Conservation (phyloP, 2,329 filamentous ascomycete species). For the Colletotrichum tofieldiae region DNA sequence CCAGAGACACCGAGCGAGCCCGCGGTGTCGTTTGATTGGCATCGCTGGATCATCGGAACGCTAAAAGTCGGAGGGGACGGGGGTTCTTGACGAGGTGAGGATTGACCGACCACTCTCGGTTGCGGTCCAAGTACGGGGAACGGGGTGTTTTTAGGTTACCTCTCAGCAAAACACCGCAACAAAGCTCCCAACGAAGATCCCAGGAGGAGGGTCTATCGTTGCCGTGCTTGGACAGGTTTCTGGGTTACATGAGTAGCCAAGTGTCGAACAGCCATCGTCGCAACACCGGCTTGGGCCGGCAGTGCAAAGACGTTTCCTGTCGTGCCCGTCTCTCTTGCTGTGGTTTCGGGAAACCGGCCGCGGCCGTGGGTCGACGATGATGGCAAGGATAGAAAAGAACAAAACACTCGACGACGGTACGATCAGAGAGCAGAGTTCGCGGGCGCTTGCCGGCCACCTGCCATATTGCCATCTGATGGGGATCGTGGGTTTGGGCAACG, state of each 20-base stretch:
- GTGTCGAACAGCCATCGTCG: slow-evolving; percentile 19
- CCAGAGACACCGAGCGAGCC: slow-evolving; percentile 5
- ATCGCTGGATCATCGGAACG: slow-evolving; percentile 32
- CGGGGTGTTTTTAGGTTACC: slow-evolving; percentile 6
- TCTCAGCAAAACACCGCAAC: neutral
- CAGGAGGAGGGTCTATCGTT: slow-evolving; percentile 5
- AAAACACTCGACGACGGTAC: neutral
- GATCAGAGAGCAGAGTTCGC: slow-evolving; percentile 1
- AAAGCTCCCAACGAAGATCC: slow-evolving; percentile 1
- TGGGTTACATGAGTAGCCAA: slow-evolving; percentile 20
- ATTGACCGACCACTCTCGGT: slow-evolving; percentile 25
- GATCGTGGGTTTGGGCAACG: slow-evolving; percentile 6
- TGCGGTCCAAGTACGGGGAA: slow-evolving; percentile 17
- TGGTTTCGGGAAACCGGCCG: neutral
- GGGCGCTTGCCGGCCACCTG: slow-evolving; percentile 27
- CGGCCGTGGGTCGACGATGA: neutral
- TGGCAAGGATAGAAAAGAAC: neutral
- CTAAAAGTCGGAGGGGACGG: slow-evolving; percentile 5
- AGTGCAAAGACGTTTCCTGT: neutral
- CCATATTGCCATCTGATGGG: slow-evolving; percentile 29
- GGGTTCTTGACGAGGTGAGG: slow-evolving; percentile 24
- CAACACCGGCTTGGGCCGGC: slow-evolving; percentile 12
- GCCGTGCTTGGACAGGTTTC: slow-evolving; percentile 25
- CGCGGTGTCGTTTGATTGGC: slow-evolving; percentile 23
- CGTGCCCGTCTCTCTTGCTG: neutral